phyloP scores from a whole-genome alignment of 2,329 filamentous ascomycete genomes.

The Graphilbum fragrans region DNA sequence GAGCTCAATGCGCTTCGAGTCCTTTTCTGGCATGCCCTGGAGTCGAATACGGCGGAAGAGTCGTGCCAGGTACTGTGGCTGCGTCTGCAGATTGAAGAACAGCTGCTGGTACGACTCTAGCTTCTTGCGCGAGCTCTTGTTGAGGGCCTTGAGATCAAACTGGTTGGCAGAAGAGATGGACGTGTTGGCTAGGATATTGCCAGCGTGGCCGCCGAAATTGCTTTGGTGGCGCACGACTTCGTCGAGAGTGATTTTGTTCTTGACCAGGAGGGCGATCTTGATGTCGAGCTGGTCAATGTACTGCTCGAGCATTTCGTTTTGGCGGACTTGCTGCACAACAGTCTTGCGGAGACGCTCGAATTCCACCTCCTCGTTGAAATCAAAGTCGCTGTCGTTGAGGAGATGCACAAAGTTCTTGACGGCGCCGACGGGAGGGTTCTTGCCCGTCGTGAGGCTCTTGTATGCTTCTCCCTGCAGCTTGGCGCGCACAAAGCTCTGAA shows the following conservation, averaged over 20 bases:
- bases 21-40: conserved; percentile 76
- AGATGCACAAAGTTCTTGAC: conserved; percentile 98
- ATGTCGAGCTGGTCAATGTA: conserved; percentile 98
- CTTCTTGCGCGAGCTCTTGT: conserved; percentile 92
- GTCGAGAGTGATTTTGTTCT: conserved; percentile 98
- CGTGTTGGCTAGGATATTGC: conserved; percentile 75
- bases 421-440: conserved; percentile 91
- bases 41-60: conserved; percentile 78
- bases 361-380: conserved; percentile 97
- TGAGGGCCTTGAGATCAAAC: conserved; percentile 92
- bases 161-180: conserved; percentile 82
- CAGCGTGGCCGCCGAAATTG: conserved; percentile 76
- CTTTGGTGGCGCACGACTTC: conserved; percentile 95
- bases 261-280: conserved; percentile 94
- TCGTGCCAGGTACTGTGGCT: conserved; percentile 84
- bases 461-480: conserved; percentile 97
- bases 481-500: conserved; percentile 90
- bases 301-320: conserved; percentile 93
- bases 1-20: conserved; percentile 83
- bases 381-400: conserved; percentile 95
- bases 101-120: conserved; percentile 94
- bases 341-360: conserved; percentile 92
- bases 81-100: conserved; percentile 94
- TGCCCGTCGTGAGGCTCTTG: conserved; percentile 89
- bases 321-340: conserved; percentile 91